Base-by-base conservation (phyloP, 2,329 filamentous ascomycete species). In the Raffaelea albimanens region DNA sequence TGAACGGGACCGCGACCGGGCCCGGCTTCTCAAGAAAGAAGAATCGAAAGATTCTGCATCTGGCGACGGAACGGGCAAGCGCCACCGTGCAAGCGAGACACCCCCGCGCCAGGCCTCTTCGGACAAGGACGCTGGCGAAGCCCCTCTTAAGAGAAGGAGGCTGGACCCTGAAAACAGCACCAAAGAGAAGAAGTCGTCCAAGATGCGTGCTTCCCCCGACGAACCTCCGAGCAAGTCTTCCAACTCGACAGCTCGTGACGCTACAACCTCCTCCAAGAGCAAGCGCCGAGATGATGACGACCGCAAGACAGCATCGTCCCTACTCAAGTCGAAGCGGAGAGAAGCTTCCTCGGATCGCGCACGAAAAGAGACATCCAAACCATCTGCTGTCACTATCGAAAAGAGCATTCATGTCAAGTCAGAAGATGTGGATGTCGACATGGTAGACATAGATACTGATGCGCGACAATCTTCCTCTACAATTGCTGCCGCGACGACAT, bases 11-110 rank as follows among this genome's bases (percentile, higher is more conserved):
- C 74, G 78, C 48, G 78, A 81, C 54, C 70, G 77, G 46, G 75
- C 78, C 20, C 79, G 81, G 56, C 73, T 76, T 18, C 60, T 82
- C 13, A 82, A 79, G 58, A 69, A 77, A 49, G 78, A 83, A 51
- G 76, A 80, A 52, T 78, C 77, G 3, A 72, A 71, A 45, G 79
- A 83, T 1, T 50, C 67, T 71, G 25, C 59, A 73, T 69, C 70
- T 8, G 68, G 70, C 14, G 78, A 82, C 22, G 66, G 63, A 45
- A 64, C 74, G 7, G 60, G 67, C n/a, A 83, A 83, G 59, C 68
- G 80, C 39, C 75, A 76, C 55, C 70, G 80, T 23, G 68, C 69
- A 25, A 83, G 80, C 53, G 69, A 72, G 44, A 81, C 79, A 1
- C 78, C 80, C 2, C 75, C 80, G 23, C 63, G 67, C 25, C 67